Evolutionary conservation across 2,329 filamentous ascomycete species (phyloP), one percentile per base, ranked within the genome.

Genomic region (Aspergillus ruber): DNA sequence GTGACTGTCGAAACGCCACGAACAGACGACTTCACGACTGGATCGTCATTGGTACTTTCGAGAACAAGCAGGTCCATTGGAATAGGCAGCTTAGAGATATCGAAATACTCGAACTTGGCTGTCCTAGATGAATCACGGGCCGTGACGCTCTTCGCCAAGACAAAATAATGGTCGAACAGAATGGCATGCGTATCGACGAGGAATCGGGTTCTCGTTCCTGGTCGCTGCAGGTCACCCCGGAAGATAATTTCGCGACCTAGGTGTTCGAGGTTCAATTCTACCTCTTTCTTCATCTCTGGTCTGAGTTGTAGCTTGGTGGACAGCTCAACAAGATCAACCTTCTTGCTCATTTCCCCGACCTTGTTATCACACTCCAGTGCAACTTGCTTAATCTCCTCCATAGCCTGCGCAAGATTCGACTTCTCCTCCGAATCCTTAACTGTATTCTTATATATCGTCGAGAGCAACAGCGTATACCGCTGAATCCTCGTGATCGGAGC

Each of bases 101-200:
- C 93, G 58, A 93, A 98, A 55, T 78, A 77, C 60, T 86, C 83
- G 58, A 88, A 89, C 69, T 86, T 93, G 46, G 85, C 79, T n/a
- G 80, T 80, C 42, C 80, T 81, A 40, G 82, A 78, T 40, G 83
- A 81, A 59, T 90, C 89, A 41, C 83, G 75, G 9, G 79, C 75
- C 3, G 84, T 76, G 6, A 88, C 78, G 5, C 75, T 77, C 73
- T 98, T 98, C 35, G 93, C 87, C 40, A 98, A 73, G 29, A 98
- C 90, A 33, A 98, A 78, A 66, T 96, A 98, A 69, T 98, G 90
- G 61, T 98, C 94, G 62, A 98, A 97, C 0, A 98, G 78, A 41
- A 98, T 79, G 2, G 88, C 90, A 64, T 96, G 90, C 0, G 88
- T 94, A 60, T 98, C 93, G 6, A 97, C 83, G 85, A 91, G 95